A percentile compares a stretch with the other conserved stretches of the same genome.
phyloP scores from a whole-genome alignment of 371 early-diverging fungal species.

The Sanchytrium tribonematis region DNA sequence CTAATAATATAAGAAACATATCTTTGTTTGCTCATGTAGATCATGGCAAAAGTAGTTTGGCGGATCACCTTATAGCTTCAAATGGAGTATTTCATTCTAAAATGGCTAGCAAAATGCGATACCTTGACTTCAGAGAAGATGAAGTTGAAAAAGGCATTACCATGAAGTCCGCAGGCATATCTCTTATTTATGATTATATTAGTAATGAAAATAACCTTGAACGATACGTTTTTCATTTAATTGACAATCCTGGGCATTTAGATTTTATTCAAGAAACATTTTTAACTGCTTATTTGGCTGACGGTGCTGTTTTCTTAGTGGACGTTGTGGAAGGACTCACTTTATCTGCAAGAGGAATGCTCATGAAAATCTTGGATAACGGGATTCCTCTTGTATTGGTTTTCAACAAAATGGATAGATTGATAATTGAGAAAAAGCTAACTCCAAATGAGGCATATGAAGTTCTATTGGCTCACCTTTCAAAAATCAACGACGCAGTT shows the following conservation, averaged over 20 bases:
- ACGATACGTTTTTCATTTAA: conserved; percentile 76
- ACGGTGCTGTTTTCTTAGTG: conserved; percentile 84
- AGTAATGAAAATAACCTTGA: conserved; percentile 6
- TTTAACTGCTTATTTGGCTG: conserved; percentile 78
- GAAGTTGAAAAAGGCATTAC: conserved; percentile 99
- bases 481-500: conserved; percentile 70
- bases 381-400: conserved; percentile 32
- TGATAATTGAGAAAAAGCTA: conserved; percentile 69
- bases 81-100: conserved; percentile 88
- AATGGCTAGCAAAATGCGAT: conserved; percentile 91
- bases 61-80: conserved; percentile 84
- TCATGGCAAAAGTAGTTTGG: conserved; percentile 72
- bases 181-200: conserved; percentile 51
- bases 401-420: conserved; percentile 93
- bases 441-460: conserved; percentile 64
- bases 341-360: neutral
- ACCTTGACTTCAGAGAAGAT: conserved; percentile 91
- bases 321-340: conserved; percentile 79
- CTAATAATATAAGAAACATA: neutral
- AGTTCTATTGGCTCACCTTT: conserved; percentile 26
- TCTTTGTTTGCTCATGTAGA: neutral
- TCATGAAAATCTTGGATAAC: neutral
- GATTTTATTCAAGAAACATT: conserved; percentile 95
- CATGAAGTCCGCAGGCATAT: conserved; percentile 91
- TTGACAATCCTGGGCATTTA: conserved; percentile 99